Evolutionary conservation across 345 rosid genomes (phyloP), one percentile per base, ranked within the genome.

Genomic region (Carallia pectinifolia): DNA sequence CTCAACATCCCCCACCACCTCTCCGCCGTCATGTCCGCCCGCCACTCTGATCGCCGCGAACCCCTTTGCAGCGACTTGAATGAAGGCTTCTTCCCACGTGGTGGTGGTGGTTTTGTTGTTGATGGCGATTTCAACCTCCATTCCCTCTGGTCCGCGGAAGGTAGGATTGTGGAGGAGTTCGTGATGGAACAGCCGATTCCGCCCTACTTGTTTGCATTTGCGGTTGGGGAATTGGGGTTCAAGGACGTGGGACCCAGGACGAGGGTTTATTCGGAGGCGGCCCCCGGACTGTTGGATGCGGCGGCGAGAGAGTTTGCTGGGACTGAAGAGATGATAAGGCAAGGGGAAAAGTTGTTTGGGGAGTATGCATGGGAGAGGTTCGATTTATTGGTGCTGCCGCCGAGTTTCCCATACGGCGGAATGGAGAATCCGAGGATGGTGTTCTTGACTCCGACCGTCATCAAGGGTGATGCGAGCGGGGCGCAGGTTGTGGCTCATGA

Each of bases 391-490:
- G 97, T 91, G 63, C 69, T 91, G 78, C 98, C 98, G 3, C 96
- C 97, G 17, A 94, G 93, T 72, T 94, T 94, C 78, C 97, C 97
- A 0, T 91, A 90, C 17, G 95, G 95, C 2, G 98, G 97, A 13
- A 94, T 94, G 96, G 96, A 91, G 89, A 94, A 91, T 67, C 96
- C 92, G 1, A 86, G 93, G 74, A 91, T 87, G 92, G 92, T 85
- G 62, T 94, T 94, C 74, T 56, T 91, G 86, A 91, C 97, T 0
- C 98, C 97, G 0, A 91, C 96, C 4, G 95, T 94, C 50, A 91
- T 91, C 58, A 94, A 91, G 70, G 98, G 98, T 7, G 93, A 91
- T 64, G 89, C 89, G 0, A 80, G 88, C 47, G 97, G 98, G 1
- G 98, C 96, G 16, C 93, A 90, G 78, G 88, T 91, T 19, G 96